phyloP scores from a whole-genome alignment of 208 protist genomes.

The Novymonas esmeraldas region DNA sequence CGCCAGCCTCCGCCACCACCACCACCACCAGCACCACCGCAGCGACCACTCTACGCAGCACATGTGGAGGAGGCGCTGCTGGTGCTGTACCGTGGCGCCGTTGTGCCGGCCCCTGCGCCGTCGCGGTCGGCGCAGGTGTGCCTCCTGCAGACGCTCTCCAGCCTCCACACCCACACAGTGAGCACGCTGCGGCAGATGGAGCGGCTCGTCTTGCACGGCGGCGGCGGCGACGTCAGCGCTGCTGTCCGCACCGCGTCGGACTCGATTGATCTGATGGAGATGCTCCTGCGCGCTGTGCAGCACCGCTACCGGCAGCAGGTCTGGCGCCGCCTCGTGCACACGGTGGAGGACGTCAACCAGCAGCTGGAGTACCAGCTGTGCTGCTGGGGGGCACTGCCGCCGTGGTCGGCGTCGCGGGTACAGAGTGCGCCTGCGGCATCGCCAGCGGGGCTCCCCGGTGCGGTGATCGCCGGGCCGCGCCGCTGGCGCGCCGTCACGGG shows the following conservation, averaged over 20 bases:
- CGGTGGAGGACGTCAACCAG: conserved; percentile 58
- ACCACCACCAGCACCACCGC: neutral
- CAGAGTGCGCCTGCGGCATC: neutral
- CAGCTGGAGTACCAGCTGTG: conserved; percentile 34
- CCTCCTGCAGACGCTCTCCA: conserved; percentile 31
- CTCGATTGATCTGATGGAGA: conserved; percentile 7
- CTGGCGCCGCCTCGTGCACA: conserved; percentile 49
- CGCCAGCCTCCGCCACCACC: neutral
- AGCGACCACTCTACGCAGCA: conserved; percentile 3
- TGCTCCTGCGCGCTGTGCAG: conserved; percentile 37
- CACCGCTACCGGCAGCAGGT: conserved; percentile 35
- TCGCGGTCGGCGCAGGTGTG: conserved; percentile 27
- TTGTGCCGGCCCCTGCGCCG: conserved; percentile 30
- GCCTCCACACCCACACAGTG: conserved; percentile 22
- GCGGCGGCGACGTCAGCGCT: neutral
- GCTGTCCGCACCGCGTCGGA: conserved; percentile 10
- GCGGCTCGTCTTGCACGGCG: neutral
- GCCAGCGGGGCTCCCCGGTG: neutral
- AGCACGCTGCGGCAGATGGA: conserved; percentile 24
- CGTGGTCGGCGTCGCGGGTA: neutral
- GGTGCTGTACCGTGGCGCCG: conserved; percentile 17
- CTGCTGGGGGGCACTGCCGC: conserved; percentile 18
- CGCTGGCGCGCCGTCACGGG: neutral
- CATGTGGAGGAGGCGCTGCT: conserved; percentile 21
- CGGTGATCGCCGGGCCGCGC: neutral